Conservation (phyloP, 1,284 basidiomycete species). For the Pseudozyma thailandica region DNA sequence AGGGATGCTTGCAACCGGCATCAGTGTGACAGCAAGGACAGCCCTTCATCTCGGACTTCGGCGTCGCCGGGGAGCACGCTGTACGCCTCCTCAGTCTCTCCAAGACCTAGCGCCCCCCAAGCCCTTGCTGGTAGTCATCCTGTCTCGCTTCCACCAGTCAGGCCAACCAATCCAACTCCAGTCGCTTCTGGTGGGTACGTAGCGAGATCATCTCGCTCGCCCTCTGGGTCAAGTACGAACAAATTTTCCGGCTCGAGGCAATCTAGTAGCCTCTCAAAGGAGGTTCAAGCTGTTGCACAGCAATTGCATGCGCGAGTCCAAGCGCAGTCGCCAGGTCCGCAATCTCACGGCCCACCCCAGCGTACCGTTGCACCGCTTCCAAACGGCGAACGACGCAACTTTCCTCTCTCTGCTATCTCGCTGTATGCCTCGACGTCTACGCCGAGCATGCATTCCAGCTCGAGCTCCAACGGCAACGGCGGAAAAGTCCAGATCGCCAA, state of each 20-base stretch:
- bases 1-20: slow-evolving; percentile 62
- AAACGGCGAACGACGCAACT: slow-evolving; percentile 31
- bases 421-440: slow-evolving; percentile 39
- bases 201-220: slow-evolving; percentile 15
- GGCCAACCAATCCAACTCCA: slow-evolving; percentile 1
- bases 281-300: slow-evolving; percentile 44
- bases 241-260: slow-evolving; percentile 4
- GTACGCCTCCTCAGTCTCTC: slow-evolving; percentile 22
- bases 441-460: slow-evolving; percentile 21
- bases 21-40: slow-evolving; percentile 47
- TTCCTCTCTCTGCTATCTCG: slow-evolving; percentile 41
- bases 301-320: slow-evolving; percentile 45
- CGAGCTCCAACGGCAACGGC: slow-evolving; percentile 12
- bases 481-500: slow-evolving; percentile 23
- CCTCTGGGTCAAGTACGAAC: neutral
- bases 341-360: slow-evolving; percentile 3
- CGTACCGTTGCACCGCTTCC: slow-evolving; percentile 17
- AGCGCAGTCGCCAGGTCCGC: slow-evolving; percentile 33
- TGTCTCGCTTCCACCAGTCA: slow-evolving; percentile 4
- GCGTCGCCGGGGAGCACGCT: slow-evolving; percentile 25
- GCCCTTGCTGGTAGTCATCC: slow-evolving; percentile 3
- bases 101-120: slow-evolving; percentile 13
- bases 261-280: slow-evolving; percentile 33
- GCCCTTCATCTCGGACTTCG: slow-evolving; percentile 15
- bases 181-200: neutral